phyloP scores from a whole-genome alignment of 352 stramenopile genomes.

The Phytopythium helicoides region DNA sequence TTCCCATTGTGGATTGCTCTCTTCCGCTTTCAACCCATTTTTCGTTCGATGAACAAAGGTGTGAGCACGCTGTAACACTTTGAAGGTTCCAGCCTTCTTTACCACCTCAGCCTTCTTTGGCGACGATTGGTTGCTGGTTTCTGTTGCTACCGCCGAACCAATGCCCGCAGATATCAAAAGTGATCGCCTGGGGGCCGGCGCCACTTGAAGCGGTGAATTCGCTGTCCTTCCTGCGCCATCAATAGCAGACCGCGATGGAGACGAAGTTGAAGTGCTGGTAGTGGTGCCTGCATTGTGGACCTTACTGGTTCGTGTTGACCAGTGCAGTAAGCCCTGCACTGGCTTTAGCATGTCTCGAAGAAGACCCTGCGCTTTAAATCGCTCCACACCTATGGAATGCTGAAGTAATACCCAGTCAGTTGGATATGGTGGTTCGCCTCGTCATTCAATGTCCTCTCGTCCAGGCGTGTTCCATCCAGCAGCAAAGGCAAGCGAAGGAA shows the following conservation, averaged over 20 bases:
- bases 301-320: constrained; percentile 20
- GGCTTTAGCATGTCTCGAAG: constrained; percentile 20
- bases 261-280: no score
- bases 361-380: neutral
- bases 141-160: neutral
- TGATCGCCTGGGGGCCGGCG: no score
- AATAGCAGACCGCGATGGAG: no score
- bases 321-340: constrained; percentile 22
- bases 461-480: no score
- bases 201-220: no score
- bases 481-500: no score
- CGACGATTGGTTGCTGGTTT: neutral
- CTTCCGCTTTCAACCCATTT: neutral
- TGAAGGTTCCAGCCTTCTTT: neutral
- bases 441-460: no score
- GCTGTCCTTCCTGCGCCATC: no score
- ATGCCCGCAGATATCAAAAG: no score
- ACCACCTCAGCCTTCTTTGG: neutral
- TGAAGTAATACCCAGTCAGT: no score
- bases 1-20: neutral
- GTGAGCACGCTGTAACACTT: neutral
- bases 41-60: constrained; percentile 1
- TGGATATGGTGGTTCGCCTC: no score
- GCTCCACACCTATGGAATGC: no score
- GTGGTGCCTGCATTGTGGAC: constrained; percentile 20